Base-by-base conservation (phyloP, 2,329 filamentous ascomycete species). In the Macrophomina phaseolina region DNA sequence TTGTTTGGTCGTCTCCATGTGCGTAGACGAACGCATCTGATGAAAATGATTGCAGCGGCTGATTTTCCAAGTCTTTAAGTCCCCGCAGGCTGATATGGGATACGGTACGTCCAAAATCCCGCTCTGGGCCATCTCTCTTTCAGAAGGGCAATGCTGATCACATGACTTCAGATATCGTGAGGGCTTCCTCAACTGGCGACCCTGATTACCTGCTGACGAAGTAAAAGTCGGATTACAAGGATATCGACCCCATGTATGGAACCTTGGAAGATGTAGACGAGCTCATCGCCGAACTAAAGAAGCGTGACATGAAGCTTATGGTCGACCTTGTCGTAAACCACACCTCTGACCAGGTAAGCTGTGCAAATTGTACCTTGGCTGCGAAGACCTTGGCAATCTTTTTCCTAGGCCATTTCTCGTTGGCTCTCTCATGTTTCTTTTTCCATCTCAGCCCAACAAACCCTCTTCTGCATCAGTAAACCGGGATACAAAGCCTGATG, bases 281-380 rank as follows among this genome's bases (percentile, higher is more conserved):
- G 0, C 76, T 92, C 42, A 88, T 91, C 60, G 73, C 82, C 32
- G 85, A 85, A 53, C 83, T 86, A 48, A 88, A 90, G 68, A 77
- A 83, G 16, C 83, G 89, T 4, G 87, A 85, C 3, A 91, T 93
- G 86, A 87, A 86, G 70, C 78, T 93, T 11, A 87, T 94, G 66
- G 84, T 93, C 67, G 91, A 94, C 73, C 81, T 94, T 3, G 91
- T 94, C 1, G 85, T 93, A 68, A 94, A 93, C 70, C 91, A 94
- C 74, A 93, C 90, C 0, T 90, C 87, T 2, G 86, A 90, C 69
- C 84, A 77, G 49, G 62, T 65, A 48, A 34, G 62, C 48, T 16
- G 6, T 32, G 38, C 30, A 53, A 64, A 32, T 23, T 23, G 1
- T 23, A 23, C 23, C 23, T 23, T 23, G 23, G 23, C 23, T 23